Evolutionary conservation across 768 basidiomycete species (phyloP), one percentile per base, ranked within the genome.

Genomic region (Erythrobasidium yunnanense): DNA sequence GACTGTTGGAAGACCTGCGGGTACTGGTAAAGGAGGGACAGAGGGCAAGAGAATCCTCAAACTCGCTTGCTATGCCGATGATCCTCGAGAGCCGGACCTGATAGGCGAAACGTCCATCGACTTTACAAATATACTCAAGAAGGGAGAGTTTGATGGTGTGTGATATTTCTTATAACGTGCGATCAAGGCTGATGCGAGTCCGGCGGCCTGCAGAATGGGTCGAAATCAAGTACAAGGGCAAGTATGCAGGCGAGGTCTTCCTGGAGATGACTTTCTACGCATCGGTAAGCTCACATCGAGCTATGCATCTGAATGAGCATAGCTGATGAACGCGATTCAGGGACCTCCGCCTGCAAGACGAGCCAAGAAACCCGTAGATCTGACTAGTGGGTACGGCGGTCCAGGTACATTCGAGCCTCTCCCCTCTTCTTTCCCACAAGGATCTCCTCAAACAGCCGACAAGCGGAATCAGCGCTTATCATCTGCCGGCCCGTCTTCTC

Each of bases 201-300:
- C 51, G 46, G 20, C 17, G n/a, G 0, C 27, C 0, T 25, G 23
- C 73, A 97, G 95, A 96, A 75, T 97, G 92, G 95, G 91, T 93
- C 74, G 85, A 85, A 22, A 79, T 97, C 27, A 83, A 81, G 76
- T 81, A 87, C 78, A 96, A 92, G 77, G 84, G 83, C 1, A 81
- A 83, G 6, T 79, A 83, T 56, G 83, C 87, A 23, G 92, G 92
- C 4, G 88, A 95, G 58, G 70, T 93, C 8, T 95, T 88, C 74
- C 80, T 95, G 17, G 92, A 96, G 75, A 86, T 95, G 83, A 96
- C 92, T 1, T 96, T 84, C 78, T 96, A 83, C 76, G 82, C 89
- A 2, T 70, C 75, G 77, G 82, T 80, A 20, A 8, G 18, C 23
- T 35, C 5, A 52, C 30, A 51, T 34, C 27, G 49, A 23, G 55